Conservation (phyloP, 2,329 filamentous ascomycete genomes). For the Didymella lethalis region DNA sequence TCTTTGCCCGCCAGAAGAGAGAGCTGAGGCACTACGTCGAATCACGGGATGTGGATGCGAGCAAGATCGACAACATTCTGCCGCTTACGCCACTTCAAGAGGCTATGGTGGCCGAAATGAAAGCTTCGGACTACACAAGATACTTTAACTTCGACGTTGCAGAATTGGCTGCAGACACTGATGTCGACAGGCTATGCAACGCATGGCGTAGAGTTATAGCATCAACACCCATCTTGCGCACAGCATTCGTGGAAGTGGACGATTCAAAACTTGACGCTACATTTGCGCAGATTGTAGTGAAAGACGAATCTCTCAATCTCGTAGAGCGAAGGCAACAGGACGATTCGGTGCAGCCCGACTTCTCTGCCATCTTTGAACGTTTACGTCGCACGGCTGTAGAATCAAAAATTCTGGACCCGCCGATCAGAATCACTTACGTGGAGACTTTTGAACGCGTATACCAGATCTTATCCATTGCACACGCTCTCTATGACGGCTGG, state of each 20-base stretch:
- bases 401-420: slow-evolving; percentile 25
- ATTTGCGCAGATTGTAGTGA: slow-evolving; percentile 59
- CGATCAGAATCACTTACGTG: slow-evolving; percentile 51
- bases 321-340: slow-evolving; percentile 20
- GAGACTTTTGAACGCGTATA: slow-evolving; percentile 48
- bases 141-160: slow-evolving; percentile 90
- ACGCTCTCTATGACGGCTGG: slow-evolving; percentile 90
- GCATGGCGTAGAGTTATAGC: slow-evolving; percentile 70
- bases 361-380: slow-evolving; percentile 42
- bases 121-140: slow-evolving; percentile 72
- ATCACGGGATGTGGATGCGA: slow-evolving; percentile 45
- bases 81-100: slow-evolving; percentile 87
- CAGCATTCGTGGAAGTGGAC: slow-evolving; percentile 72
- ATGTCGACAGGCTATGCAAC: slow-evolving; percentile 63
- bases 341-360: slow-evolving; percentile 32
- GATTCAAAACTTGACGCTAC: slow-evolving; percentile 64
- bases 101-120: slow-evolving; percentile 83
- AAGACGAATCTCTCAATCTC: background rate
- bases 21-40: slow-evolving; percentile 53
- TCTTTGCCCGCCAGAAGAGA: slow-evolving; percentile 32
- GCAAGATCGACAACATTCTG: slow-evolving; percentile 65
- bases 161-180: slow-evolving; percentile 62
- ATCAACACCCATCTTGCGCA: slow-evolving; percentile 75
- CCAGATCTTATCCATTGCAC: slow-evolving; percentile 75
- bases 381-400: slow-evolving; percentile 48